Conservation (phyloP, 495 filamentous ascomycete genomes). For the Hypoxylon perforatum region DNA sequence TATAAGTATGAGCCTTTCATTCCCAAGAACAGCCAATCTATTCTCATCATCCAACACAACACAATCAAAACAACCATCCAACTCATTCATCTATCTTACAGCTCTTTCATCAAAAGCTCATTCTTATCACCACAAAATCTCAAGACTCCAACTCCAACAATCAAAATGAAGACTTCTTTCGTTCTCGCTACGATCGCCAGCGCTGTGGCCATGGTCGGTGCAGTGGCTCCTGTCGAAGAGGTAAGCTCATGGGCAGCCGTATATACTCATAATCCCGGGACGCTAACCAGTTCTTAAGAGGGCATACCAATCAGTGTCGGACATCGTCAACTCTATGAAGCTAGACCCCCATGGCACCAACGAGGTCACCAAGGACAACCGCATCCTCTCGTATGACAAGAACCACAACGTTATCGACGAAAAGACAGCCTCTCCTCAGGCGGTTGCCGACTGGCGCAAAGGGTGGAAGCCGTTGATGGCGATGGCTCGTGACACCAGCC, state of each 20-base stretch:
- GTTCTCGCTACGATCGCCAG: background rate
- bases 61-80: background rate
- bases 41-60: background rate
- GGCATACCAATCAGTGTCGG: too few species aligned
- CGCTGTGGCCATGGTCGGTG: background rate
- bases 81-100: background rate
- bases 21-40: background rate
- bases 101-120: background rate
- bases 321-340: too few species aligned
- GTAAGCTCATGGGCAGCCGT: too few species aligned
- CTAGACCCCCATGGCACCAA: background rate
- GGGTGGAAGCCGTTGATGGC: too few species aligned
- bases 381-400: background rate
- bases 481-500: background rate
- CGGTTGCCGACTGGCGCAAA: too few species aligned
- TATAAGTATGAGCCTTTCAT: background rate
- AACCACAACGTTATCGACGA: too few species aligned
- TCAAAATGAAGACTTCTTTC: constrained; percentile 1
- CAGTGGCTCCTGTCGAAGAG: background rate
- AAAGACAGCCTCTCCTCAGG: too few species aligned
- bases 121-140: background rate
- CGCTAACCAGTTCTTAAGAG: too few species aligned
- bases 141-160: background rate
- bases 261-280: too few species aligned
- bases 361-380: background rate